Percentiles rank a stretch among this genome's conserved stretches.
Evolutionary conservation across 176 grass and related monocot genomes (phyloP).

Genomic region (Aegilops bicornis): DNA sequence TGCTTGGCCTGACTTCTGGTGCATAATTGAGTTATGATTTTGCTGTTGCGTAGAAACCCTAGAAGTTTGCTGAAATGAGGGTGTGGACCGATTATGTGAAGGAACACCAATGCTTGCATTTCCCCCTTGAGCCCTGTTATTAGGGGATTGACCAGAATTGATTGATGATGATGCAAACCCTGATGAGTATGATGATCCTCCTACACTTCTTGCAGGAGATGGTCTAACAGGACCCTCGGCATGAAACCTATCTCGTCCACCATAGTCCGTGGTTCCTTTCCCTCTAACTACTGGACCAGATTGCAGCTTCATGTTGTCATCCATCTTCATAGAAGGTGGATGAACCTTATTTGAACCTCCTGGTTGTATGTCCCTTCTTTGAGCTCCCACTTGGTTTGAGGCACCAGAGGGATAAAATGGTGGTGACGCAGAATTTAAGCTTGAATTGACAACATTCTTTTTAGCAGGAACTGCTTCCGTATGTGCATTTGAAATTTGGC

Average conservation of each 20-base stretch:
- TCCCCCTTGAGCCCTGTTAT: constrained; percentile 47
- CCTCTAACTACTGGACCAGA: constrained; percentile 49
- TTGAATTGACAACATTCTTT: constrained; percentile 70
- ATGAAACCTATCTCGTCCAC: constrained; percentile 52
- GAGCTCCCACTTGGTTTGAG: constrained; percentile 38
- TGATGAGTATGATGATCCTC: constrained; percentile 37
- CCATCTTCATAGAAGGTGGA: constrained; percentile 54
- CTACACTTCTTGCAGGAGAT: constrained; percentile 28
- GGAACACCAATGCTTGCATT: constrained; percentile 31
- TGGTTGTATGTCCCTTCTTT: constrained; percentile 53
- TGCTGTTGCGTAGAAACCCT: constrained; percentile 52
- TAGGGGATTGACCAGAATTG: constrained; percentile 42
- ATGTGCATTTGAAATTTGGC: constrained; percentile 46
- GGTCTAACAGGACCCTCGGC: constrained; percentile 44
- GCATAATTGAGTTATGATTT: constrained; percentile 43
- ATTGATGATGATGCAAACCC: constrained; percentile 35
- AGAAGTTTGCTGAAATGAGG: constrained; percentile 44
- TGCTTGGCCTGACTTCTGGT: constrained; percentile 53
- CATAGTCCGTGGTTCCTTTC: constrained; percentile 40
- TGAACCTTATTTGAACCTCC: constrained; percentile 47
- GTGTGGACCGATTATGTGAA: constrained; percentile 43
- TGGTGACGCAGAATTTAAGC: constrained; percentile 84
- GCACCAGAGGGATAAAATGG: constrained; percentile 89
- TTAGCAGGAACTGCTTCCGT: constrained; percentile 44
- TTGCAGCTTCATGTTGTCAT: constrained; percentile 45